Evolutionary conservation across 1,139 yeast genomes (phyloP).

Genomic region (Hansenula lynferdii): DNA sequence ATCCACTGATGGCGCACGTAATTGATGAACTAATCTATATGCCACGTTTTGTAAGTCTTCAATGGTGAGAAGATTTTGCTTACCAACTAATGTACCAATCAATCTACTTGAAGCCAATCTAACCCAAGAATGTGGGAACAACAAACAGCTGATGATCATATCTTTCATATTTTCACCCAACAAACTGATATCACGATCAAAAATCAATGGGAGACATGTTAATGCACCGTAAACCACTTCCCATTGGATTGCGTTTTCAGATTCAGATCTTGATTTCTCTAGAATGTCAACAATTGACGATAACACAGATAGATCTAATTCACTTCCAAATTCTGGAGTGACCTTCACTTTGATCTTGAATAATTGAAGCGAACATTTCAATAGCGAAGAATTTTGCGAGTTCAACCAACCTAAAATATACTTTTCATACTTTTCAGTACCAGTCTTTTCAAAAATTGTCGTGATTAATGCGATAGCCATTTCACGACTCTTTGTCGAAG

Average conservation of each 20-base stretch:
- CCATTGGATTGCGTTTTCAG: conserved; percentile 52
- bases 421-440: conserved; percentile 46
- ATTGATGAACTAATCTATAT: conserved; percentile 65
- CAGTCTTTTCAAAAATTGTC: conserved; percentile 50
- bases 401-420: conserved; percentile 67
- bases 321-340: conserved; percentile 37
- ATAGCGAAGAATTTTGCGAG: conserved; percentile 45
- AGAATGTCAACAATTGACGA: conserved; percentile 38
- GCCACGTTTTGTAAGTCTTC: conserved; percentile 60
- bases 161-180: conserved; percentile 34
- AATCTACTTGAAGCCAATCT: conserved; percentile 67
- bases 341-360: conserved; percentile 59
- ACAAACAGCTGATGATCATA: conserved; percentile 46
- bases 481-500: conserved; percentile 77
- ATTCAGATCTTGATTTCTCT: conserved; percentile 30
- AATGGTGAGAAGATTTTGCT: conserved; percentile 25
- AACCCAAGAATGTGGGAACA: conserved; percentile 93
- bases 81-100: conserved; percentile 45
- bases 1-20: conserved; percentile 72
- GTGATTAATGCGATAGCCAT: conserved; percentile 68
- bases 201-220: conserved; percentile 40
- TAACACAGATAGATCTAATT: conserved; percentile 34
- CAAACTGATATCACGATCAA: conserved; percentile 13
- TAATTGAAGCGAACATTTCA: conserved; percentile 74
- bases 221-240: conserved; percentile 69